Conservation (phyloP, 2,329 filamentous ascomycete genomes). For the Aschersonia sp. region DNA sequence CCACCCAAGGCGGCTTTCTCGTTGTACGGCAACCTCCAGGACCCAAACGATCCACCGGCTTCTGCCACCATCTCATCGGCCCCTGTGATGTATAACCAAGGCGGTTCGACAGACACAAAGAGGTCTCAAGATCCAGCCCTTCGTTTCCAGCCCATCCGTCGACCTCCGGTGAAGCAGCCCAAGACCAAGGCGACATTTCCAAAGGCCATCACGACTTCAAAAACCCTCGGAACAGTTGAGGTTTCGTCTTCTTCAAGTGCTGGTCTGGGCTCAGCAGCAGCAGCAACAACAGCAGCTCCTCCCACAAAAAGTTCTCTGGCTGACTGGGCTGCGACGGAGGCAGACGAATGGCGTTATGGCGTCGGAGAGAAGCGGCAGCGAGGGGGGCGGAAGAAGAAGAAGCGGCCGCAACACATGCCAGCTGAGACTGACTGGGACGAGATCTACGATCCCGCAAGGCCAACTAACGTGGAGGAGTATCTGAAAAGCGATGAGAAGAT, state of each 20-base stretch:
- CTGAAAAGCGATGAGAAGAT: constrained; percentile 72
- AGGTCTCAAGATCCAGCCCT: constrained; percentile 49
- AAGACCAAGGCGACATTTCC: constrained; percentile 46
- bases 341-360: constrained; percentile 68
- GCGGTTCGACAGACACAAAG: constrained; percentile 37
- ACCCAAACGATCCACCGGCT: constrained; percentile 33
- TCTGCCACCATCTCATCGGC: constrained; percentile 60
- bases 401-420: constrained; percentile 42
- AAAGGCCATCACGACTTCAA: constrained; percentile 22
- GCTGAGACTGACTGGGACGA: constrained; percentile 76
- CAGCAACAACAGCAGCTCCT: constrained; percentile 10
- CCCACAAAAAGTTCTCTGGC: constrained; percentile 52
- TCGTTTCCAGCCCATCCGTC: constrained; percentile 76
- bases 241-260: too few relatives aligned
- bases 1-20: constrained; percentile 42
- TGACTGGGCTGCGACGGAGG: constrained; percentile 64
- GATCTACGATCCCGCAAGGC: constrained; percentile 70
- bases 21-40: constrained; percentile 74
- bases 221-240: constrained; percentile 10
- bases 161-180: constrained; percentile 47
- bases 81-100: constrained; percentile 56
- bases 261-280: too few relatives aligned
- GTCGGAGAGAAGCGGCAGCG: constrained; percentile 52
- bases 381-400: constrained; percentile 67
- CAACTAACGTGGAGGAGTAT: constrained; percentile 77